These are phyloP conservation scores for Ophioceras dolichostomum DNA, from an alignment of 2,329 filamentous ascomycete species.

Conservation along the genomic window DNA sequence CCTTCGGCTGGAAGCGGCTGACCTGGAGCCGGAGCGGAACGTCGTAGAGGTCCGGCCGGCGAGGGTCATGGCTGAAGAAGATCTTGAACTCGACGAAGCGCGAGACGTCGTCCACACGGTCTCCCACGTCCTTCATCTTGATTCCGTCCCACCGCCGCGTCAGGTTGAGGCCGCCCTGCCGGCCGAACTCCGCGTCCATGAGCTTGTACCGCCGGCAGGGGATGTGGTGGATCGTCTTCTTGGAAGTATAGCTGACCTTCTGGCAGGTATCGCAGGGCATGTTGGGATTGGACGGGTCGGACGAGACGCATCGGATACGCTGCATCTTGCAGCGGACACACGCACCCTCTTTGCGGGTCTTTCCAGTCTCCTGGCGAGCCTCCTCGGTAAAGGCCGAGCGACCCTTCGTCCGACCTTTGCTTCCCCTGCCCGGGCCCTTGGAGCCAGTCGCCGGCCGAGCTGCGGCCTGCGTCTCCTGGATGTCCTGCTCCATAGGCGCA, in stretches of 20 bases:
- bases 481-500: neutral
- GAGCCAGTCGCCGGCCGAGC: neutral
- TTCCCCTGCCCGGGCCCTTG: neutral
- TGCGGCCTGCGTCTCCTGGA: neutral
- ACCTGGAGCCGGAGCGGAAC: conserved; percentile 25
- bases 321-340: conserved; percentile 33
- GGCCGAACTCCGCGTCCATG: conserved; percentile 25
- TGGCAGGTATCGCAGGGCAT: conserved; percentile 26
- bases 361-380: conserved; percentile 18
- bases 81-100: conserved; percentile 23
- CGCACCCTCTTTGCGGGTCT: conserved; percentile 22
- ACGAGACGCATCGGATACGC: conserved; percentile 20
- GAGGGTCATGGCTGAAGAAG: conserved; percentile 8
- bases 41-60: conserved; percentile 21
- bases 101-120: conserved; percentile 15
- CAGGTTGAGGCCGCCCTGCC: conserved; percentile 28
- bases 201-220: conserved; percentile 31
- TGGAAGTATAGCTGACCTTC: conserved; percentile 23
- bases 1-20: conserved; percentile 23
- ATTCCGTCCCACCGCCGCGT: conserved; percentile 29
- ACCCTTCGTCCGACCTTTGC: neutral
- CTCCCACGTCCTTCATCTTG: conserved; percentile 25
- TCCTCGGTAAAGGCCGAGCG: conserved; percentile 11
- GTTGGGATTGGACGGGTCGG: conserved; percentile 6
- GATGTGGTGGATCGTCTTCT: conserved; percentile 32